Percentiles rank a stretch among this genome's conserved stretches.
Conservation (phyloP, 257 asterid genomes). For the Striga asiatica region DNA sequence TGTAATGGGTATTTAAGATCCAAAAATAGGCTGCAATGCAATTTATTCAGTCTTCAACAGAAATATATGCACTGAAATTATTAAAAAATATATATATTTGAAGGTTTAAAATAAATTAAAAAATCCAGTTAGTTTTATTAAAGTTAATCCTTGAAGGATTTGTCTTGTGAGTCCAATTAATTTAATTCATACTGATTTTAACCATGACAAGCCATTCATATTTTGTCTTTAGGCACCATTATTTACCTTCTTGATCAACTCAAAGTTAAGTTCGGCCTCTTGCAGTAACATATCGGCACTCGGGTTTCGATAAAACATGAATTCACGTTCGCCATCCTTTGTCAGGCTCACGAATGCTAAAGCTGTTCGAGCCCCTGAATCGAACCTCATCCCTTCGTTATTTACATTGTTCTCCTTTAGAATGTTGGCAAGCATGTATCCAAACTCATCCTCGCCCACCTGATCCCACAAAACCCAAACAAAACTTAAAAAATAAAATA, state of each 20-base stretch:
- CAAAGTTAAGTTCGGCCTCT: slow-evolving; percentile 72
- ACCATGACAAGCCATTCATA: neutral
- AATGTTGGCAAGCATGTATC: slow-evolving; percentile 93
- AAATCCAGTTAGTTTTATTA: no score
- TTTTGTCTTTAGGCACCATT: neutral
- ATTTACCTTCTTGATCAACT: slow-evolving; percentile 75
- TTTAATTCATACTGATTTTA: neutral
- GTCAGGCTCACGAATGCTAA: slow-evolving; percentile 88
- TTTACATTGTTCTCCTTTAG: slow-evolving; percentile 85
- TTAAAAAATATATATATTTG: no score
- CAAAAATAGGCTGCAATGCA: neutral
- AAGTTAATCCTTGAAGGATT: neutral
- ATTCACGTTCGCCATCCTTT: slow-evolving; percentile 94
- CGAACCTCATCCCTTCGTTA: slow-evolving; percentile 85
- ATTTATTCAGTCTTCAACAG: no score
- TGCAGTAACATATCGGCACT: slow-evolving; percentile 95
- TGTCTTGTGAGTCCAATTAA: no score
- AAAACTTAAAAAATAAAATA: no score
- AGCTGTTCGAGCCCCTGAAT: slow-evolving; percentile 97
- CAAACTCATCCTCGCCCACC: slow-evolving; percentile 99
- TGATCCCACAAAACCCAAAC: no score
- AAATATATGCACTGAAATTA: no score
- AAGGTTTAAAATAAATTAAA: no score
- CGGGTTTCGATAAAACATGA: slow-evolving; percentile 97
- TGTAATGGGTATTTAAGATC: no score